A percentile compares a stretch with the other conserved stretches of the same genome.
These are phyloP conservation scores for Entomortierella beljakovae DNA, from an alignment of 192 early-diverging fungal genomes.

Conservation along the genomic window DNA sequence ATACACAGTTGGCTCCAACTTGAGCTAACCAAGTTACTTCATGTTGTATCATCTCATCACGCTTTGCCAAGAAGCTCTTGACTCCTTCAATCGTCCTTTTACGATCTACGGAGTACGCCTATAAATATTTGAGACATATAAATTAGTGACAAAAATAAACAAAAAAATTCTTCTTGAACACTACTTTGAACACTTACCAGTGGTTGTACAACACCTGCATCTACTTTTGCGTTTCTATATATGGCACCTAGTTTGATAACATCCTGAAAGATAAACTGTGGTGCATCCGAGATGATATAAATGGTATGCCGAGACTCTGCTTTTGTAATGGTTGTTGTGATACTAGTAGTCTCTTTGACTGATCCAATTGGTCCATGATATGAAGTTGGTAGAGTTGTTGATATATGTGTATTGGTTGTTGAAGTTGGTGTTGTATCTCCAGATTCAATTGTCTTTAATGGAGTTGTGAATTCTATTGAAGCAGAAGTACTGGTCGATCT, in stretches of 20 bases:
- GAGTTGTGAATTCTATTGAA: not conserved
- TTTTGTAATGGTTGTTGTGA: not conserved
- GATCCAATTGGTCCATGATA: not conserved
- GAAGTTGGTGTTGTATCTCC: not conserved
- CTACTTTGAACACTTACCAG: slow-evolving; percentile 52
- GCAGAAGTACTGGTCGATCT: slow-evolving; percentile 10
- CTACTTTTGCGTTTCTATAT: slow-evolving; percentile 68
- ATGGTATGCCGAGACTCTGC: slow-evolving; percentile 53
- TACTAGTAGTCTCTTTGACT: not conserved
- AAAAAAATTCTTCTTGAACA: not conserved
- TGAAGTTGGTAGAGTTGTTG: not conserved
- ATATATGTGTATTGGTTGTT: not conserved
- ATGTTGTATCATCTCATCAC: slow-evolving; percentile 51
- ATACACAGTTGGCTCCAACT: slow-evolving; percentile 66
- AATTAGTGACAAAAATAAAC: not conserved
- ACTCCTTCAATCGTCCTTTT: slow-evolving; percentile 64
- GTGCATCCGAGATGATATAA: slow-evolving; percentile 67
- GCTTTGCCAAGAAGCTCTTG: slow-evolving; percentile 56
- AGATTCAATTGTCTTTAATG: not conserved
- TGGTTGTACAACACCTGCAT: slow-evolving; percentile 72
- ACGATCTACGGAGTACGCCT: slow-evolving; percentile 69
- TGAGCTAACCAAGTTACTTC: slow-evolving; percentile 65
- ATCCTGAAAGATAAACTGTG: slow-evolving; percentile 67
- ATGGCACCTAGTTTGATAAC: slow-evolving; percentile 60
- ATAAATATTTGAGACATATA: not conserved